These are phyloP conservation scores for Aurantiochytrium sp. DNA, from an alignment of 108 stramenopile genomes.

Conservation along the genomic window DNA sequence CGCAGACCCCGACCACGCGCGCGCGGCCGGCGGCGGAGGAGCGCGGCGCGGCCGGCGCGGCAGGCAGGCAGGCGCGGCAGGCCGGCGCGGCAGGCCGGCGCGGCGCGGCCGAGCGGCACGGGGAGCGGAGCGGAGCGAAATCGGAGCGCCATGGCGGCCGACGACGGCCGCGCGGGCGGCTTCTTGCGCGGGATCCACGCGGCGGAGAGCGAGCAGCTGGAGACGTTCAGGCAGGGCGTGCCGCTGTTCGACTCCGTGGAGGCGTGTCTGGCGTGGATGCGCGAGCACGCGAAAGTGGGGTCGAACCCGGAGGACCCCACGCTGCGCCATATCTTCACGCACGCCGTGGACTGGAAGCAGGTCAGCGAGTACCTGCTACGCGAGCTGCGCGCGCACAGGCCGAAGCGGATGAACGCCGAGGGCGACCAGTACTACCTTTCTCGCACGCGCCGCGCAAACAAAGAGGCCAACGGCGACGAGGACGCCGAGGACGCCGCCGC, in stretches of 20 bases:
- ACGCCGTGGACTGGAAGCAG: slow-evolving; percentile 49
- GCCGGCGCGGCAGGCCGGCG: no score
- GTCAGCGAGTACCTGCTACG: slow-evolving; percentile 52
- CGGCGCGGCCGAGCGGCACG: no score
- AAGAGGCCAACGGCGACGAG: neutral
- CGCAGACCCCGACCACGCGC: no score
- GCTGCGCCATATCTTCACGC: slow-evolving; percentile 57
- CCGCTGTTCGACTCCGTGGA: slow-evolving; percentile 48
- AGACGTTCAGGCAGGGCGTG: slow-evolving; percentile 42
- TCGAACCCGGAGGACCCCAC: slow-evolving; percentile 58
- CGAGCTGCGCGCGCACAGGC: slow-evolving; percentile 35
- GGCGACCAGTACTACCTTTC: neutral
- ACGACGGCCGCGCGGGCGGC: neutral
- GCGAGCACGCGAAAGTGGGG: neutral
- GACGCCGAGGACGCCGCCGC: neutral
- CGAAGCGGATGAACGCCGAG: slow-evolving; percentile 30
- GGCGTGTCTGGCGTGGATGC: slow-evolving; percentile 34
- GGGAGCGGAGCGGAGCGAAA: neutral
- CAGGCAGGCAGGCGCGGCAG: no score
- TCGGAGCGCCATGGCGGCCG: neutral
- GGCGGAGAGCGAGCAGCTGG: slow-evolving; percentile 28
- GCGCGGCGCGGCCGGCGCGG: no score
- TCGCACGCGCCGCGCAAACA: neutral
- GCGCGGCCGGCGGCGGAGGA: no score
- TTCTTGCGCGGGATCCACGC: slow-evolving; percentile 24